Conservation (phyloP, 805 yeast genomes). For the Wickerhamomyces sydowiorum region DNA sequence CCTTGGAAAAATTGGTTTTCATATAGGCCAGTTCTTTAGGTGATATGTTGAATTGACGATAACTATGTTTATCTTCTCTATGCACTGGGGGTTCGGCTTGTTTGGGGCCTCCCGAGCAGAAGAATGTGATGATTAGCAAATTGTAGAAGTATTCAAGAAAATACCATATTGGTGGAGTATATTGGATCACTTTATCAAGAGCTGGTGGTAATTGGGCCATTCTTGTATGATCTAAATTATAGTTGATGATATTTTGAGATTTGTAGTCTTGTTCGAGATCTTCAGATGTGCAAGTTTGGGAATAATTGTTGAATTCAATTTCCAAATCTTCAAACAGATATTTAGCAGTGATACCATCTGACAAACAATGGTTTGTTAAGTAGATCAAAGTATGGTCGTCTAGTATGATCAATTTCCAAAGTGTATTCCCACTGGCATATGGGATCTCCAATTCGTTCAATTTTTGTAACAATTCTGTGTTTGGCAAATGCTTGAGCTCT, state of each 20-base stretch:
- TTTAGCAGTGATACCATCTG: slow-evolving; percentile 17
- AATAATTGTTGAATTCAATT: slow-evolving; percentile 2
- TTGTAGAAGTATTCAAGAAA: slow-evolving; percentile 7
- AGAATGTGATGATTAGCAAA: slow-evolving; percentile 1
- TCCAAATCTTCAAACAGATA: slow-evolving; percentile 10
- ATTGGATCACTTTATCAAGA: slow-evolving; percentile 7
- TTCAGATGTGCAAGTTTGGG: too few relatives aligned
- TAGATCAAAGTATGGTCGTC: slow-evolving; percentile 12
- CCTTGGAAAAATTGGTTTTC: not conserved
- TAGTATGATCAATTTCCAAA: slow-evolving; percentile 14
- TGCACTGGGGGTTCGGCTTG: not conserved
- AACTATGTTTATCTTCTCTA: slow-evolving; percentile 7
- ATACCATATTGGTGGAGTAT: slow-evolving; percentile 11
- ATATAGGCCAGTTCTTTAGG: not conserved
- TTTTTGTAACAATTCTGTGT: slow-evolving; percentile 2
- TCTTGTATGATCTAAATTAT: slow-evolving; percentile 3
- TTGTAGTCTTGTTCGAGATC: not conserved
- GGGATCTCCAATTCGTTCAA: slow-evolving; percentile 11
- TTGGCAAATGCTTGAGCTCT: not conserved
- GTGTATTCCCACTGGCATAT: slow-evolving; percentile 9
- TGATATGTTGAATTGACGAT: slow-evolving; percentile 9
- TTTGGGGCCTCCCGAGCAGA: not conserved
- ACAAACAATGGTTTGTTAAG: slow-evolving; percentile 16
- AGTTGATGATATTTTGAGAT: slow-evolving; percentile 7
- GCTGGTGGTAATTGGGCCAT: slow-evolving; percentile 14